Conservation (phyloP, 1,139 yeast genomes). For the Suhomyces anneliseae region DNA sequence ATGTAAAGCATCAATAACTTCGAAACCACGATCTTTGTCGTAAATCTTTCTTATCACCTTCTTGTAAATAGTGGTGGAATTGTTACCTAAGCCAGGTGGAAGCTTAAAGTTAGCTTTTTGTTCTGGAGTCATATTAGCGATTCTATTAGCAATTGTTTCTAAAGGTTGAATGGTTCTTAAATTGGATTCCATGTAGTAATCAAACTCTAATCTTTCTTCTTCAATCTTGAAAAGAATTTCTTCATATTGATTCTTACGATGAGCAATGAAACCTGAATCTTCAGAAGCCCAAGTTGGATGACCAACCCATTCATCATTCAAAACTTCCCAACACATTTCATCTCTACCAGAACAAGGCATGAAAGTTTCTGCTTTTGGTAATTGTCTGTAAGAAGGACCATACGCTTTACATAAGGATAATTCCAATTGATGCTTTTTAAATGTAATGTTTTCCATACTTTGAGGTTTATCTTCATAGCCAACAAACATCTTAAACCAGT, state of each 20-base stretch:
- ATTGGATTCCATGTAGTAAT: conserved; percentile 91
- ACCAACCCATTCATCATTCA: conserved; percentile 98
- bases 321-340: conserved; percentile 98
- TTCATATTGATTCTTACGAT: conserved; percentile 95
- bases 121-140: conserved; percentile 89
- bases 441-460: conserved; percentile 82
- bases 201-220: conserved; percentile 97
- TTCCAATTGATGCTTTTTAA: conserved; percentile 87
- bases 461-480: conserved; percentile 78
- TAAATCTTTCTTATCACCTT: conserved; percentile 90
- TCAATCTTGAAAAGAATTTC: conserved; percentile 93
- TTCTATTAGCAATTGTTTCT: conserved; percentile 92
- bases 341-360: conserved; percentile 99
- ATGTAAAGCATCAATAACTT: conserved; percentile 92
- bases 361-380: conserved; percentile 91
- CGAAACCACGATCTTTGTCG: conserved; percentile 93
- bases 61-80: conserved; percentile 86
- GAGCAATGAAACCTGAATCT: conserved; percentile 97
- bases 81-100: conserved; percentile 92
- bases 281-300: conserved; percentile 99
- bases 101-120: conserved; percentile 83
- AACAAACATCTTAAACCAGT: conserved; percentile 91
- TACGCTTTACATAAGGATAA: conserved; percentile 81
- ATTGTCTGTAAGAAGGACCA: conserved; percentile 90
- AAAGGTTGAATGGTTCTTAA: conserved; percentile 91